Percentiles rank a stretch among this genome's conserved stretches.
These are phyloP conservation scores for Pezicula radicicola DNA, from an alignment of 2,329 filamentous ascomycete species.

Conservation along the genomic window DNA sequence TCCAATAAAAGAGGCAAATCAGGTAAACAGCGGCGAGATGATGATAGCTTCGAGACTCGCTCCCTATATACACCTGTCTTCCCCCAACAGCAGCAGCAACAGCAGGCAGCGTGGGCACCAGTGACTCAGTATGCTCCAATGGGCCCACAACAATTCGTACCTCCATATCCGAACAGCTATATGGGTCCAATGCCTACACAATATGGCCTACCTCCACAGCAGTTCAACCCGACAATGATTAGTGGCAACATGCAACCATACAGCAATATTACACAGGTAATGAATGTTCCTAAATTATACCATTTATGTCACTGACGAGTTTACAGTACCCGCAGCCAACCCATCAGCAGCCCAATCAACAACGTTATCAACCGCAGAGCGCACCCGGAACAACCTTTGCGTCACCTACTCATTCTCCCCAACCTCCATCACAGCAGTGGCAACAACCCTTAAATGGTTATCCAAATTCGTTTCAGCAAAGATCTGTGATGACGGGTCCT, in stretches of 20 bases:
- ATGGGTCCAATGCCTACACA: slow-evolving; percentile 31
- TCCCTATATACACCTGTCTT: slow-evolving; percentile 70
- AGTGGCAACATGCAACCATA: slow-evolving; percentile 37
- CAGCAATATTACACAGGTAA: slow-evolving; percentile 25
- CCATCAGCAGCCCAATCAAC: slow-evolving; percentile 11
- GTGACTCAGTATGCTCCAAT: slow-evolving; percentile 50
- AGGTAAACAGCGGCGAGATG: slow-evolving; percentile 58
- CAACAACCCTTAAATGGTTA: slow-evolving; percentile 19
- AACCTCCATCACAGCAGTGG: slow-evolving; percentile 27
- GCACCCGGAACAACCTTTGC: slow-evolving; percentile 29
- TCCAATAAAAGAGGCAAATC: slow-evolving; percentile 65
- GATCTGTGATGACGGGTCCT: slow-evolving; percentile 15
- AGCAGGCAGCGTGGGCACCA: slow-evolving; percentile 55
- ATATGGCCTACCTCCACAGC: slow-evolving; percentile 34
- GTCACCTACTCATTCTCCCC: slow-evolving; percentile 27
- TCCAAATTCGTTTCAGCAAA: slow-evolving; percentile 25
- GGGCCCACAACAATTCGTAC: slow-evolving; percentile 45
- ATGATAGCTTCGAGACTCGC: slow-evolving; percentile 63
- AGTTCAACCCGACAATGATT: slow-evolving; percentile 24
- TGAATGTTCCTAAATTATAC: neutral
- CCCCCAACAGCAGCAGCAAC: slow-evolving; percentile 52
- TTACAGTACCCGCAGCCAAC: slow-evolving; percentile 22
- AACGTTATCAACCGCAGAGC: slow-evolving; percentile 27
- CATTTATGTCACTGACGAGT: slow-evolving; percentile 6
- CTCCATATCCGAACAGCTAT: slow-evolving; percentile 34